Percentiles rank a stretch among this genome's conserved stretches.
Conservation (phyloP, 1,284 basidiomycete species). For the Cryptococcus wingfieldii region DNA sequence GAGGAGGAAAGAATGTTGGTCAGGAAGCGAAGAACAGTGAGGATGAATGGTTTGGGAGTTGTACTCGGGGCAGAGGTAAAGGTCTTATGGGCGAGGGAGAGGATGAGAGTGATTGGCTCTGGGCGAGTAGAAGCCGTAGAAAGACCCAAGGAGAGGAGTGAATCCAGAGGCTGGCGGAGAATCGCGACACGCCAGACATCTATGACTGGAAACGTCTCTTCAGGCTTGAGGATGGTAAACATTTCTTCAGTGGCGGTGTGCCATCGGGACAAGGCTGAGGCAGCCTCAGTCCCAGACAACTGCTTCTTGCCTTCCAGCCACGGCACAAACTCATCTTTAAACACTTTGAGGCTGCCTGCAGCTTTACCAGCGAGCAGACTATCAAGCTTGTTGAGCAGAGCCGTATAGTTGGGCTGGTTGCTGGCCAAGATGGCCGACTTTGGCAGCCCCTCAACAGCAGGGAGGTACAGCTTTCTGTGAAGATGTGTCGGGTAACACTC, state of each 20-base stretch:
- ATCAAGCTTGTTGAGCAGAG: conserved; percentile 60
- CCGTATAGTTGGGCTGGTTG: conserved; percentile 65
- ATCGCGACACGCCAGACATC: conserved; percentile 79
- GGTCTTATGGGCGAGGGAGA: conserved; percentile 43
- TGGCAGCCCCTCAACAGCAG: conserved; percentile 61
- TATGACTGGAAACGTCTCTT: conserved; percentile 70
- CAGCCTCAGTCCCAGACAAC: conserved; percentile 29
- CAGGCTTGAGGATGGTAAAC: conserved; percentile 53
- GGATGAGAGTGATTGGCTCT: conserved; percentile 56
- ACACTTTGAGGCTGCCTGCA: conserved; percentile 50
- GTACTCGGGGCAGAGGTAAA: conserved; percentile 13
- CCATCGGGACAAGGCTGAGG: conserved; percentile 49
- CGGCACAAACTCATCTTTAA: conserved; percentile 57
- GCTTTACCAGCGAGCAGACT: conserved; percentile 55
- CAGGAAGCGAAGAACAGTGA: conserved; percentile 69
- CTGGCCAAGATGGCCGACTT: conserved; percentile 71
- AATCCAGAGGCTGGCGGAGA: conserved; percentile 59
- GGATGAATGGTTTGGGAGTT: conserved; percentile 52
- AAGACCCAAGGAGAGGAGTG: conserved; percentile 52
- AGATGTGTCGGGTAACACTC: conserved; percentile 57
- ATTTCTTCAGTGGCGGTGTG: conserved; percentile 54
- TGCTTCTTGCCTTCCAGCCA: conserved; percentile 61
- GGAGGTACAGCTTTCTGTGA: conserved; percentile 62
- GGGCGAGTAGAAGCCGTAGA: conserved; percentile 53
- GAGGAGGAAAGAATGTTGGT: conserved; percentile 65